These are phyloP conservation scores for Meripilus lineatus DNA, from an alignment of 1,284 basidiomycete genomes.

Conservation along the genomic window DNA sequence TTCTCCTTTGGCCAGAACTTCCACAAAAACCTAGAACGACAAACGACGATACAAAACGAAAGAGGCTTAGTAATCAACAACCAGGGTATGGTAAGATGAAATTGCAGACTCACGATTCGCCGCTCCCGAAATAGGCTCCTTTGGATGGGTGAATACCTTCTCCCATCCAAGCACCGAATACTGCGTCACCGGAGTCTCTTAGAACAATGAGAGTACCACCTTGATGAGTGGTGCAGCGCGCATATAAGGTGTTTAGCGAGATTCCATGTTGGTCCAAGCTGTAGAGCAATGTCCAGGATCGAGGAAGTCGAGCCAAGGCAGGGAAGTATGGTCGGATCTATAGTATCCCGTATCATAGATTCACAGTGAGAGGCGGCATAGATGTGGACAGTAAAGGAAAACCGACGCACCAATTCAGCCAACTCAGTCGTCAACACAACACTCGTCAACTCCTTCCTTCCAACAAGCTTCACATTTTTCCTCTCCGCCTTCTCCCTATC, in stretches of 20 bases:
- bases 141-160: constrained; percentile 61
- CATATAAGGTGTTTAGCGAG: constrained; percentile 84
- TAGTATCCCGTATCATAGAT: background rate
- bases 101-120: constrained; percentile 66
- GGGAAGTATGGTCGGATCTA: constrained; percentile 76
- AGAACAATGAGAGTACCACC: constrained; percentile 54
- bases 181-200: constrained; percentile 51
- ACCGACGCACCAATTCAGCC: constrained; percentile 61
- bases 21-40: constrained; percentile 70
- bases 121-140: constrained; percentile 77
- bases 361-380: background rate
- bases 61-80: background rate
- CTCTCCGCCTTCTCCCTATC: constrained; percentile 30
- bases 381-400: constrained; percentile 9
- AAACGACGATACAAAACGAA: background rate
- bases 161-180: constrained; percentile 82
- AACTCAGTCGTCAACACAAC: constrained; percentile 49
- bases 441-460: constrained; percentile 46
- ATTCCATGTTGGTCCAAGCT: constrained; percentile 96
- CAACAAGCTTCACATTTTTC: constrained; percentile 33
- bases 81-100: constrained; percentile 1
- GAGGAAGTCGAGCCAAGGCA: constrained; percentile 73
- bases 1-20: constrained; percentile 33
- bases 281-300: constrained; percentile 86
- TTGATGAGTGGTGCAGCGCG: constrained; percentile 45